These are phyloP conservation scores for Epipyxis sp. DNA, from an alignment of 108 stramenopile genomes.

Conservation along the genomic window DNA sequence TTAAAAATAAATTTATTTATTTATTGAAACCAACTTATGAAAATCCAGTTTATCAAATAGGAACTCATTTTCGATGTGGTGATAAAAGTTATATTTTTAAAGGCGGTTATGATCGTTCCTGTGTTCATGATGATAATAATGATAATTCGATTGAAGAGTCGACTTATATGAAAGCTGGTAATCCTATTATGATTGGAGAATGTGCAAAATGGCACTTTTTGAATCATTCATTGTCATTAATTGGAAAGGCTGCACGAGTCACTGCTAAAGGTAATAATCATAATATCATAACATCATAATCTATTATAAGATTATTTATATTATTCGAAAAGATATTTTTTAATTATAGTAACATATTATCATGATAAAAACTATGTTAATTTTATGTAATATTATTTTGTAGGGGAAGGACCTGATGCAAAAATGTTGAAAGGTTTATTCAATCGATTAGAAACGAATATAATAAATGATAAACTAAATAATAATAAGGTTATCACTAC, in stretches of 20 bases:
- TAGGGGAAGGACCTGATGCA: too few species aligned
- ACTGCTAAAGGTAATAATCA: not conserved
- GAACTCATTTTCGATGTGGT: conserved; percentile 5
- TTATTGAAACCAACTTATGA: too few species aligned
- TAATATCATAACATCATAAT: too few species aligned
- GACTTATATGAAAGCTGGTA: not conserved
- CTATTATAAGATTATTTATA: too few species aligned
- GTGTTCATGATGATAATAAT: not conserved
- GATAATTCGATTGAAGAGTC: not conserved
- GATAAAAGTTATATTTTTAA: not conserved
- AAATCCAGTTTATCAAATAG: conserved; percentile 7
- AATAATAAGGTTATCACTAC: too few species aligned
- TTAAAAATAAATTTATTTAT: not conserved
- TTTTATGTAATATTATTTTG: too few species aligned
- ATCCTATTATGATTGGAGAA: not conserved
- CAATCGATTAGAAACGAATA: too few species aligned
- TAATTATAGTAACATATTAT: too few species aligned
- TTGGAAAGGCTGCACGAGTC: not conserved
- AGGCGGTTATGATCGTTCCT: not conserved
- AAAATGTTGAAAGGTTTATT: too few species aligned
- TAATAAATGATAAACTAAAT: too few species aligned
- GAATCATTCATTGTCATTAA: not conserved
- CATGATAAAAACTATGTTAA: too few species aligned
- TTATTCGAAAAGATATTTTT: too few species aligned
- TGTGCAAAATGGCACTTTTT: not conserved